phyloP scores from a whole-genome alignment of 2,329 filamentous ascomycete genomes.

The Cucurbitaria berberidis region DNA sequence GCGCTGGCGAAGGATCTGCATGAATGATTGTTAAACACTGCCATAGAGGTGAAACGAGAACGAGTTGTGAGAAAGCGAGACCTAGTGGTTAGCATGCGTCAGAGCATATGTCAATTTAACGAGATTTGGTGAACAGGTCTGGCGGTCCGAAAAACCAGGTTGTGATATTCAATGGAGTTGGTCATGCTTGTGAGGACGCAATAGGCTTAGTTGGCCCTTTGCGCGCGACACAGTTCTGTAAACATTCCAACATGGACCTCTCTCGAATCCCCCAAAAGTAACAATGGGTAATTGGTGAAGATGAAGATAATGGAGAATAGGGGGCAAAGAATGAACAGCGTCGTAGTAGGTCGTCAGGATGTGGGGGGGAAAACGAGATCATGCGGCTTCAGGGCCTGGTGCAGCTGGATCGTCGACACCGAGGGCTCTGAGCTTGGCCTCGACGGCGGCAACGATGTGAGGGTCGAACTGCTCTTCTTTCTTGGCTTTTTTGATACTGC shows the following conservation, averaged over 20 bases:
- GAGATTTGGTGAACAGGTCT: neutral
- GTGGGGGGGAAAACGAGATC: neutral
- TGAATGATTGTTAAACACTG: neutral
- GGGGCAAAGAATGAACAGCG: neutral
- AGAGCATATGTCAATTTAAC: neutral
- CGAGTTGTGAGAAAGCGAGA: neutral
- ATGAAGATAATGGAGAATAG: neutral
- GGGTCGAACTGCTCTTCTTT: slow-evolving; percentile 65
- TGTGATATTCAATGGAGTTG: neutral
- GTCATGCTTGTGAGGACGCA: neutral
- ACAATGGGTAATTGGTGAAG: neutral
- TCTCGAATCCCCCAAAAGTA: neutral
- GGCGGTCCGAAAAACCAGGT: neutral
- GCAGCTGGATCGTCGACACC: slow-evolving; percentile 31
- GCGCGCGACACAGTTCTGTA: neutral
- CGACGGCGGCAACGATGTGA: slow-evolving; percentile 63
- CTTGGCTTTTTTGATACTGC: slow-evolving; percentile 62
- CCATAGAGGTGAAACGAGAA: neutral
- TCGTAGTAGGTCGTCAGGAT: neutral
- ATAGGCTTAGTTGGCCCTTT: neutral
- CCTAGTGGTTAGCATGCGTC: neutral
- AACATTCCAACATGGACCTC: neutral
- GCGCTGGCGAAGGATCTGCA: neutral
- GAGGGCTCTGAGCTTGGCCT: slow-evolving; percentile 58
- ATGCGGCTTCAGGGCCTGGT: slow-evolving; percentile 23